Percentiles rank a stretch among this genome's conserved stretches.
These are phyloP conservation scores for Acorus gramineus DNA, from an alignment of 106 monocot genomes.

Conservation along the genomic window DNA sequence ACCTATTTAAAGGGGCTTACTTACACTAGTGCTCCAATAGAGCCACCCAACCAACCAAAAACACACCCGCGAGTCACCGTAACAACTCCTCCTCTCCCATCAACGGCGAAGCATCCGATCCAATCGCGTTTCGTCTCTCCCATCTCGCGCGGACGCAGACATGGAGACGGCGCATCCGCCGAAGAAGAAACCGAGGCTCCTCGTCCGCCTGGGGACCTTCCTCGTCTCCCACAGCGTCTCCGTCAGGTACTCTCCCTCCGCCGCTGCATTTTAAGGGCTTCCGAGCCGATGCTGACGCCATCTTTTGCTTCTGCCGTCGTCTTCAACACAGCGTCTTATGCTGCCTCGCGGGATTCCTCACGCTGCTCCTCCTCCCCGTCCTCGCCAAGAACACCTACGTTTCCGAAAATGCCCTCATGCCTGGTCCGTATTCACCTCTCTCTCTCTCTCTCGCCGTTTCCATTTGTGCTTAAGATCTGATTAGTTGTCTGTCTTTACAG, in stretches of 20 bases:
- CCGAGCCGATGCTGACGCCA: neutral
- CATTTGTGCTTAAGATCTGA: neutral
- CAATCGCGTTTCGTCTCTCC: too few relatives aligned
- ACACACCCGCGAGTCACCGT: too few relatives aligned
- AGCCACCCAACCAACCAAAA: too few relatives aligned
- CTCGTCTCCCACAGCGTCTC: conserved; percentile 50
- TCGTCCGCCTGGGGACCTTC: conserved; percentile 54
- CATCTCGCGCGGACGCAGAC: neutral
- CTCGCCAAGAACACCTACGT: conserved; percentile 85
- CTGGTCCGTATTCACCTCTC: conserved; percentile 27
- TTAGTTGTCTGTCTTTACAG: conserved; percentile 18
- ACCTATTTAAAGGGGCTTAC: too few relatives aligned
- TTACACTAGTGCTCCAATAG: too few relatives aligned
- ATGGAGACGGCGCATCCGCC: conserved; percentile 9
- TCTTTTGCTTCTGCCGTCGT: neutral
- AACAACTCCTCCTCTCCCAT: too few relatives aligned
- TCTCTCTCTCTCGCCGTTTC: neutral
- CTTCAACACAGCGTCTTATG: conserved; percentile 37
- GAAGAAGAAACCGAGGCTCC: conserved; percentile 39
- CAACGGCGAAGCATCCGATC: too few relatives aligned
- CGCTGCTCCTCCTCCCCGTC: conserved; percentile 55
- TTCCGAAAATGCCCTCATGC: conserved; percentile 93
- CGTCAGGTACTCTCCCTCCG: conserved; percentile 31
- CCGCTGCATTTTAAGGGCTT: neutral
- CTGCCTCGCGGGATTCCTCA: conserved; percentile 40